phyloP scores from a whole-genome alignment of 257 asterid species.

The Eucommia ulmoides region DNA sequence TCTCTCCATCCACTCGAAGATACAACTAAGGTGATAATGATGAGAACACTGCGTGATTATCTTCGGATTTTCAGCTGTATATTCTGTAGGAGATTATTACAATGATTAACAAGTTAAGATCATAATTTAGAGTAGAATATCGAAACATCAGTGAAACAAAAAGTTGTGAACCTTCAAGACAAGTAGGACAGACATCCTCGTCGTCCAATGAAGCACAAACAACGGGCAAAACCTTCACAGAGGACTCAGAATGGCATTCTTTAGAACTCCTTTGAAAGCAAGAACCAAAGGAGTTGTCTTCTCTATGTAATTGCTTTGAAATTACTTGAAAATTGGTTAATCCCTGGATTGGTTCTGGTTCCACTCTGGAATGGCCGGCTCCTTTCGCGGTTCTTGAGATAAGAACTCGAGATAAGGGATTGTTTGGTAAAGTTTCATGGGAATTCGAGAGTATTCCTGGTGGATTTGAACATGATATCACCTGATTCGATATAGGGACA shows the following conservation, averaged over 20 bases:
- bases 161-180: conserved; percentile 84
- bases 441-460: conserved; percentile 4
- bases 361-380: conserved; percentile 16
- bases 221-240: conserved; percentile 10
- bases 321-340: conserved; percentile 7
- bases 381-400: conserved; percentile 12
- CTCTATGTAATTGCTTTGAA: background rate
- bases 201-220: conserved; percentile 15
- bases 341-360: conserved; percentile 15
- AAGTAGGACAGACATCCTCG: conserved; percentile 51
- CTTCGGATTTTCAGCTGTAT: too few relatives aligned
- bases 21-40: too few relatives aligned
- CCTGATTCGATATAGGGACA: conserved; percentile 12
- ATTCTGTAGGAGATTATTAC: too few relatives aligned
- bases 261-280: background rate
- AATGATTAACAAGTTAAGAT: too few relatives aligned
- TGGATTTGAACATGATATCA: conserved; percentile 7
- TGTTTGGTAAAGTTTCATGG: conserved; percentile 4
- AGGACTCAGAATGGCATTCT: conserved; percentile 11
- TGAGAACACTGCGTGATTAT: too few relatives aligned
- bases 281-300: conserved; percentile 5
- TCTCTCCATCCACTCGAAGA: too few relatives aligned
- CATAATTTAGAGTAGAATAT: too few relatives aligned
- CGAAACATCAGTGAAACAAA: too few relatives aligned
- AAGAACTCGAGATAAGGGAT: too few relatives aligned